A percentile compares a stretch with the other conserved stretches of the same genome.
phyloP scores from a whole-genome alignment of 139 green algal genomes.

The Pedinophyceae sp. region DNA sequence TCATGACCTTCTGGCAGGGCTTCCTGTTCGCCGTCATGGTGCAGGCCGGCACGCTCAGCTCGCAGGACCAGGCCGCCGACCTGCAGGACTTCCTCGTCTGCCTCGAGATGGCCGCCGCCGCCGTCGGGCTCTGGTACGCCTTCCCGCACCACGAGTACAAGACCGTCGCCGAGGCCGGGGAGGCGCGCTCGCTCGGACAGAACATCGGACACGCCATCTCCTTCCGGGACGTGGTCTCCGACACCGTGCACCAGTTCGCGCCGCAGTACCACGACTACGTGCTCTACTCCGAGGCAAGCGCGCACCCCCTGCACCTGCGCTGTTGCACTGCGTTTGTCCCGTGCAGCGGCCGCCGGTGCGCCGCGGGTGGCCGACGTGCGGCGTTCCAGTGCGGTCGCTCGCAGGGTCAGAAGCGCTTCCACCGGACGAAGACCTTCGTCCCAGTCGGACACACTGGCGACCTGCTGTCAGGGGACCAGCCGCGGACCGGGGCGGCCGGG shows the following conservation, averaged over 20 bases:
- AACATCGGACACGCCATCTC: constrained; percentile 66
- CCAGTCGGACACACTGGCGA: no score
- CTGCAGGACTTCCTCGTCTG: constrained; percentile 90
- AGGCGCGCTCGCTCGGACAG: constrained; percentile 9
- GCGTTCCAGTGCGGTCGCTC: no score
- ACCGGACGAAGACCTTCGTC: no score
- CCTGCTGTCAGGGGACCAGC: no score
- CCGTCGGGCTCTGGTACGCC: constrained; percentile 60
- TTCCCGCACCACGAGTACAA: constrained; percentile 76
- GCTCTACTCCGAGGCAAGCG: constrained; percentile 73
- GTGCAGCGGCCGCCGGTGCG: no score
- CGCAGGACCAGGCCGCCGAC: constrained; percentile 40
- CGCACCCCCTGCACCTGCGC: no score
- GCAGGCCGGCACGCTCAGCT: constrained; percentile 23
- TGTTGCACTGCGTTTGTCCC: no score
- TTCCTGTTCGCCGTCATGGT: constrained; percentile 8
- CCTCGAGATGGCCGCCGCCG: constrained; percentile 80
- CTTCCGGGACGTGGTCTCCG: constrained; percentile 69
- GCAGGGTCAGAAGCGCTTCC: no score
- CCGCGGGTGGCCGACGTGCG: no score
- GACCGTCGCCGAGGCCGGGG: background rate
- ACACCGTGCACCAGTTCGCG: constrained; percentile 83
- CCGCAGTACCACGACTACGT: constrained; percentile 83
- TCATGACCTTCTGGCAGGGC: constrained; percentile 94
- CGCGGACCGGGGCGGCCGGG: no score